Base-by-base conservation (phyloP, 768 basidiomycete genomes). In the Podaxis mareebaensis region DNA sequence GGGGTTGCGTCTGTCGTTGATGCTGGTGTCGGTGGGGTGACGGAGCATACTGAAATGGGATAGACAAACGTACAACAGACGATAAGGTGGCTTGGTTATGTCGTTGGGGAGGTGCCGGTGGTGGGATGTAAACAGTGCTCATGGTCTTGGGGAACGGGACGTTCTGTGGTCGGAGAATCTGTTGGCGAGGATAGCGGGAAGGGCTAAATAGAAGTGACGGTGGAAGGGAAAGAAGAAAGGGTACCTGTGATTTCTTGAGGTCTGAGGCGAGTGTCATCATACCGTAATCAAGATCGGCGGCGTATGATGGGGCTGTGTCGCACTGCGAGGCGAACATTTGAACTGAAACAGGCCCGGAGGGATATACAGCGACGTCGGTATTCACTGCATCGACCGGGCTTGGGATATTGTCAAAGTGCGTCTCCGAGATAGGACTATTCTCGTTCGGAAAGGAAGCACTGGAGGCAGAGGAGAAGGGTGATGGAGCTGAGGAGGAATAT, bases 351-450 rank as follows among this genome's bases (percentile, higher is more conserved):
- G 68, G 49, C 20, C 68, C 63, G 46, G 59, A 17, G 54, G 61
- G 42, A 62, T 44, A 62, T 46, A 62, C 61, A 55, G 53, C 53
- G 22, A 62, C 53, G 36, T 56, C 53, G 61, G 15, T 22, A 60
- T 67, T 66, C 40, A 52, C 64, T 67, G 66, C 8, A 63, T 63
- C 61, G 51, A 64, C 26, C 22, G 22, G 53, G 30, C 51, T 60
- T 44, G 61, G 61, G 22, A 62, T 28, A 65, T 69, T 70, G 24
- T 79, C 77, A 64, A 77, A 65, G 65, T 70, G 69, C 4, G 74
- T 70, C 13, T 79, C 79, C 0, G 79, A 75, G 20, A 78, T 70
- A 13, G 78, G 79, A 48, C 78, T 79, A 67, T 71, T 75, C 67
- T 71, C 75, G 40, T 62, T 55, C 20, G 28, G 61, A 17, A 51